Evolutionary conservation across 1,284 basidiomycete genomes (phyloP).

Genomic region (Naganishia sp.): DNA sequence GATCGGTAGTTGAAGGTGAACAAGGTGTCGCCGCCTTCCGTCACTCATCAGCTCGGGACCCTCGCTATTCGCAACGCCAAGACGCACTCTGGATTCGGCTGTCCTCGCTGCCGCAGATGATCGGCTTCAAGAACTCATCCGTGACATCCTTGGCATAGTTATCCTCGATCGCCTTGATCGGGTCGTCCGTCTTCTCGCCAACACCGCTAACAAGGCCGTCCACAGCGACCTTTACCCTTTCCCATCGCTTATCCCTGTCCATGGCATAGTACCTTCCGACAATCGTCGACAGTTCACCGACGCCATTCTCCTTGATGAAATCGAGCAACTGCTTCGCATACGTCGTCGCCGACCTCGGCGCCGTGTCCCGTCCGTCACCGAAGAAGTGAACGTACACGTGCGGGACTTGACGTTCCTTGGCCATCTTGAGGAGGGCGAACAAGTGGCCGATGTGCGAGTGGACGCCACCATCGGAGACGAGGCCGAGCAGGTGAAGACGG

Average conservation of each 20-base stretch:
- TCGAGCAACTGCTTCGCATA: constrained; percentile 75
- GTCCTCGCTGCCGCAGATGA: constrained; percentile 75
- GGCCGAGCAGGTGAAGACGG: constrained; percentile 76
- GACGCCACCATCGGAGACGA: constrained; percentile 92
- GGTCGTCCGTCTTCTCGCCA: constrained; percentile 65
- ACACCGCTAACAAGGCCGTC: constrained; percentile 76
- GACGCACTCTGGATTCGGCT: constrained; percentile 73
- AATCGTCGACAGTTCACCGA: constrained; percentile 68
- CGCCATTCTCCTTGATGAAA: constrained; percentile 71
- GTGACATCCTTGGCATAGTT: constrained; percentile 78
- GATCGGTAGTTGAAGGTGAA: constrained; percentile 96
- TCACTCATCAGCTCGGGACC: constrained; percentile 24
- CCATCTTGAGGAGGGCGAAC: constrained; percentile 80
- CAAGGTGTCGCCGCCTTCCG: constrained; percentile 67
- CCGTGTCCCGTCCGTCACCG: constrained; percentile 81
- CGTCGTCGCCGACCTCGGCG: constrained; percentile 71
- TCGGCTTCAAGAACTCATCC: constrained; percentile 90
- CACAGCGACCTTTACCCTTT: constrained; percentile 81
- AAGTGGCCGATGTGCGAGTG: constrained; percentile 88
- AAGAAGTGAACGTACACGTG: constrained; percentile 87
- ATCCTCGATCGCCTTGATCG: constrained; percentile 68
- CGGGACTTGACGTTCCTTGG: constrained; percentile 77
- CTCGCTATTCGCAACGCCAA: background rate
- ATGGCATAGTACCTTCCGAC: constrained; percentile 90
- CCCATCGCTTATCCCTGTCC: constrained; percentile 95